Evolutionary conservation across 306 rosid species (phyloP).

Genomic region (Datisca glomerata): DNA sequence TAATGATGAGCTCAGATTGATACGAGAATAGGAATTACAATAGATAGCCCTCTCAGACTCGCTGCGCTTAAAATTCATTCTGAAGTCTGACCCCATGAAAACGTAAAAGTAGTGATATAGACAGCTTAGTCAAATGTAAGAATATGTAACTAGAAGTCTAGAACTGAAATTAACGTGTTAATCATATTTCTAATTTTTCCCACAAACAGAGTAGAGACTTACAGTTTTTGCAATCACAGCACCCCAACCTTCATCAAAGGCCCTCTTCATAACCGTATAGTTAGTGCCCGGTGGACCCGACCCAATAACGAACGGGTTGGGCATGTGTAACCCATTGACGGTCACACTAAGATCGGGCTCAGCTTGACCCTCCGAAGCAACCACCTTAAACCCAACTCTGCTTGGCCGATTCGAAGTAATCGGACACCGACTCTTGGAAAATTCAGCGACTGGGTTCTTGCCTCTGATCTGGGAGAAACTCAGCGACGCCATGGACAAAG

Average conservation of each 20-base stretch:
- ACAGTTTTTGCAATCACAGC: slow-evolving; percentile 98
- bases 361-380: slow-evolving; percentile 39
- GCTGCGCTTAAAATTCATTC: no score
- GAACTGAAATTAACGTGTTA: no score
- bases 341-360: slow-evolving; percentile 93
- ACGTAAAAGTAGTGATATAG: no score
- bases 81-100: no score
- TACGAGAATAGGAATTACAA: no score
- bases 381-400: slow-evolving; percentile 52
- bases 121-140: neutral
- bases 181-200: no score
- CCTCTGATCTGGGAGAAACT: slow-evolving; percentile 42
- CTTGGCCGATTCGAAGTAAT: slow-evolving; percentile 21
- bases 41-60: no score
- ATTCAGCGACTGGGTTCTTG: slow-evolving; percentile 37
- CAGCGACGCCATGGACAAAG: slow-evolving; percentile 62
- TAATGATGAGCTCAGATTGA: no score
- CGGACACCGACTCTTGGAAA: slow-evolving; percentile 21
- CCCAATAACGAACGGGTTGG: slow-evolving; percentile 90
- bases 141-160: neutral
- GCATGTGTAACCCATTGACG: slow-evolving; percentile 77
- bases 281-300: slow-evolving; percentile 99
- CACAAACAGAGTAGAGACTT: slow-evolving; percentile 14
- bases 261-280: slow-evolving; percentile 94
- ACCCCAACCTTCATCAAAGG: slow-evolving; percentile 99